Evolutionary conservation across 208 protist species (phyloP).

Genomic region (Vickermania ingenoplastis): DNA sequence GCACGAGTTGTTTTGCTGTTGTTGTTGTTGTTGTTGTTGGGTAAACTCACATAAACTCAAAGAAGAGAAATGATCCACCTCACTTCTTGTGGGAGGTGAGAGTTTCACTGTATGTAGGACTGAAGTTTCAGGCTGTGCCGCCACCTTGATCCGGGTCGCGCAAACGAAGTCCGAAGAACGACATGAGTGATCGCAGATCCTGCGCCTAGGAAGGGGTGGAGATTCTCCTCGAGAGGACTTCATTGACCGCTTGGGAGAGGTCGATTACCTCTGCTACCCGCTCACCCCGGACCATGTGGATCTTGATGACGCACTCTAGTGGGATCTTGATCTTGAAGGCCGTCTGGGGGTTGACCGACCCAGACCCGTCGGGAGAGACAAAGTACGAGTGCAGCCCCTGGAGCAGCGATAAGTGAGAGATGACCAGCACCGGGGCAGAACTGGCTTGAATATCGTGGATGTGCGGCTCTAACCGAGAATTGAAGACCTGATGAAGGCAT

Average conservation of each 20-base stretch:
- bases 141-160: too few species aligned
- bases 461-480: constrained; percentile 75
- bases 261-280: constrained; percentile 62
- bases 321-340: constrained; percentile 73
- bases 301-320: constrained; percentile 67
- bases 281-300: constrained; percentile 48
- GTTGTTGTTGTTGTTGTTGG: too few species aligned
- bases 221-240: constrained; percentile 16
- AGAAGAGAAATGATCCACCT: too few species aligned
- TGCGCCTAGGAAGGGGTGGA: neutral
- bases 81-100: too few species aligned
- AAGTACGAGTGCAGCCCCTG: constrained; percentile 86
- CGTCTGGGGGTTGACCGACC: constrained; percentile 59
- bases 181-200: too few species aligned
- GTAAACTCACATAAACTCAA: neutral
- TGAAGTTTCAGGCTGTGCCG: too few species aligned
- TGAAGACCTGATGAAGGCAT: constrained; percentile 84
- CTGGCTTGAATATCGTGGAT: constrained; percentile 88
- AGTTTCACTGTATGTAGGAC: too few species aligned
- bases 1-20: too few species aligned
- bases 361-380: constrained; percentile 53
- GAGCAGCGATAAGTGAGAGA: constrained; percentile 69
- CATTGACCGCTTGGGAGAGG: constrained; percentile 42
- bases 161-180: too few species aligned
- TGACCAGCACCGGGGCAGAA: constrained; percentile 58